phyloP scores from a whole-genome alignment of 2,329 filamentous ascomycete species.

The Botrytis paeoniae region DNA sequence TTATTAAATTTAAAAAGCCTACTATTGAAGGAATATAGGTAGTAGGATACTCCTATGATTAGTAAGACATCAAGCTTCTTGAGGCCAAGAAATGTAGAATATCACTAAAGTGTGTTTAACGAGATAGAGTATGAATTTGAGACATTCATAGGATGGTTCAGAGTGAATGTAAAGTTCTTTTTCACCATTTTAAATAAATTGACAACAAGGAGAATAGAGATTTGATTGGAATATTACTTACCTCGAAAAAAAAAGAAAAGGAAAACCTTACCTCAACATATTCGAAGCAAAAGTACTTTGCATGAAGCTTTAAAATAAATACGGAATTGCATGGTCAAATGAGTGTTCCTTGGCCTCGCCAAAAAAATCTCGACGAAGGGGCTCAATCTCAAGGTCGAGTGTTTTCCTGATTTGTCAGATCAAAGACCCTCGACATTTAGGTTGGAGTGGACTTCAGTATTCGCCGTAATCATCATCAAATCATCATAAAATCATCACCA shows the following conservation, averaged over 20 bases:
- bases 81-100: not conserved
- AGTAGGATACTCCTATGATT: too few species aligned
- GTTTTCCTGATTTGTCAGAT: too few species aligned
- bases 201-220: not conserved
- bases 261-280: not conserved
- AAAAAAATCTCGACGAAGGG: not conserved
- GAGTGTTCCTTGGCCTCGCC: not conserved
- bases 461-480: not conserved
- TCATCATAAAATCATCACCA: not conserved
- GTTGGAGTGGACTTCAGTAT: not conserved
- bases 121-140: not conserved
- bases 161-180: not conserved
- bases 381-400: not conserved
- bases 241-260: not conserved
- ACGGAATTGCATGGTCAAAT: not conserved
- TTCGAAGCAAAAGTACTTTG: not conserved
- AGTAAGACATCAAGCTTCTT: not conserved
- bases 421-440: not conserved
- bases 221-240: not conserved
- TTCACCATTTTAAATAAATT: not conserved
- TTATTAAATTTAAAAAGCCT: too few species aligned
- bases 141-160: not conserved
- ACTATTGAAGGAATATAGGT: too few species aligned
- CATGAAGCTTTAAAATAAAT: fast-evolving
- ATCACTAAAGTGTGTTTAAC: not conserved